phyloP scores from a whole-genome alignment of 2,329 filamentous ascomycete genomes.

The Lizonia empirigonia region DNA sequence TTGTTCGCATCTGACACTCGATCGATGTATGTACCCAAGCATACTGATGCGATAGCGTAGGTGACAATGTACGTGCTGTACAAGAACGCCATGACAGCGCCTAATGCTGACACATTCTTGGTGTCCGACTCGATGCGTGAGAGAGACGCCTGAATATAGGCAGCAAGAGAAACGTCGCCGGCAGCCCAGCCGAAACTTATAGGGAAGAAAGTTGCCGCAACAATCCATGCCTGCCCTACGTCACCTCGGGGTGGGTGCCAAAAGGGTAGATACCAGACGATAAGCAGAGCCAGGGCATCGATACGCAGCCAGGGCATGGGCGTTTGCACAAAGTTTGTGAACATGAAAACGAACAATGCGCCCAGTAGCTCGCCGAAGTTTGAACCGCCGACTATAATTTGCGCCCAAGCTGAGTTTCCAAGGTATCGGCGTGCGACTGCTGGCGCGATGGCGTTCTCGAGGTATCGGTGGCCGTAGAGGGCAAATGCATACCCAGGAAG shows the following conservation, averaged over 20 bases:
- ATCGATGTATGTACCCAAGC: constrained; percentile 56
- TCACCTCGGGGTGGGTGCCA: constrained; percentile 52
- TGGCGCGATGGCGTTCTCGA: constrained; percentile 57
- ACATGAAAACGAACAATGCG: constrained; percentile 56
- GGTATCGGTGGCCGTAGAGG: constrained; percentile 58
- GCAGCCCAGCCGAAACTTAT: constrained; percentile 57
- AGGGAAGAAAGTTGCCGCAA: constrained; percentile 55
- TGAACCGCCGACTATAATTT: constrained; percentile 59
- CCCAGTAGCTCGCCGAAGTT: constrained; percentile 59
- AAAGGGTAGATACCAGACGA: constrained; percentile 57
- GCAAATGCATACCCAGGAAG: constrained; percentile 57
- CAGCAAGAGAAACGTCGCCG: constrained; percentile 58
- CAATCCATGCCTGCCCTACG: constrained; percentile 55
- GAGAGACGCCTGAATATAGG: constrained; percentile 59
- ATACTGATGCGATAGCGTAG: constrained; percentile 53
- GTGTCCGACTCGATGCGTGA: constrained; percentile 53
- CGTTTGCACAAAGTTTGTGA: constrained; percentile 56
- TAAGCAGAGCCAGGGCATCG: constrained; percentile 54
- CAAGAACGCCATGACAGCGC: constrained; percentile 59
- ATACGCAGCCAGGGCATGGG: constrained; percentile 59
- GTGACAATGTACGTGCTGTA: constrained; percentile 58
- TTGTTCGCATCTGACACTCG: constrained; percentile 46
- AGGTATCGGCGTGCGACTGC: constrained; percentile 56
- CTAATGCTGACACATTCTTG: constrained; percentile 56
- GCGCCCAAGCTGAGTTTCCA: constrained; percentile 56